Evolutionary conservation across 345 rosid species (phyloP).

Genomic region (Punica granatum): DNA sequence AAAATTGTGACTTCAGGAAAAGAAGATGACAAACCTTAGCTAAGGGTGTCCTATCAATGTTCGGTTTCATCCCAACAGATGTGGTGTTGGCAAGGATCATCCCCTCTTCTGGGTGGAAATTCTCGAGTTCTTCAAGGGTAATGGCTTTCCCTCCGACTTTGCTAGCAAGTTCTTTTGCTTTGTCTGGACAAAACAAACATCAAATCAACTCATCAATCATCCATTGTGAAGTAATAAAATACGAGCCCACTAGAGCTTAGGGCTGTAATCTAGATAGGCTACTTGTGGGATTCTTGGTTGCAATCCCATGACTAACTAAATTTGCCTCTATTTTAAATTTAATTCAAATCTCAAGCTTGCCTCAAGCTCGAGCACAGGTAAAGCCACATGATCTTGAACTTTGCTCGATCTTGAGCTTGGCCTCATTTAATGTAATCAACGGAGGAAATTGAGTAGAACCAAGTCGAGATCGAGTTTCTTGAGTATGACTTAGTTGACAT

Average conservation of each 20-base stretch:
- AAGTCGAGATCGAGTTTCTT: too few species aligned
- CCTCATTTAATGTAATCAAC: too few species aligned
- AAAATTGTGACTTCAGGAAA: background rate
- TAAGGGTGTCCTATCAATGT: slow-evolving; percentile 33
- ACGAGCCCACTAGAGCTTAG: background rate
- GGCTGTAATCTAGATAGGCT: background rate
- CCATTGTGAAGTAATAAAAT: background rate
- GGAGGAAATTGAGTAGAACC: too few species aligned
- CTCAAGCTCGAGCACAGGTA: background rate
- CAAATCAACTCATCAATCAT: slow-evolving; percentile 3
- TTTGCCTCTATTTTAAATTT: background rate
- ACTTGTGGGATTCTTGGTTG: background rate
- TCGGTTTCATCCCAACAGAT: slow-evolving; percentile 57
- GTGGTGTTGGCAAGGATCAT: slow-evolving; percentile 63
- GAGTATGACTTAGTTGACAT: too few species aligned
- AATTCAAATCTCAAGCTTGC: background rate
- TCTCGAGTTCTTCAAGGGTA: slow-evolving; percentile 34
- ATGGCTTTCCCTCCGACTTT: slow-evolving; percentile 50
- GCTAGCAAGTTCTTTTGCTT: slow-evolving; percentile 45
- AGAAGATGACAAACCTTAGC: slow-evolving; percentile 32
- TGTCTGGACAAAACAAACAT: slow-evolving; percentile 22
- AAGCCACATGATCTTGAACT: background rate
- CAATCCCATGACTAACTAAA: background rate
- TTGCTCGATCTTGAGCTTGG: background rate
- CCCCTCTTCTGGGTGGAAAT: slow-evolving; percentile 54